Conservation (phyloP, 108 stramenopile genomes). For the Chaetoceros tenuissimus region DNA sequence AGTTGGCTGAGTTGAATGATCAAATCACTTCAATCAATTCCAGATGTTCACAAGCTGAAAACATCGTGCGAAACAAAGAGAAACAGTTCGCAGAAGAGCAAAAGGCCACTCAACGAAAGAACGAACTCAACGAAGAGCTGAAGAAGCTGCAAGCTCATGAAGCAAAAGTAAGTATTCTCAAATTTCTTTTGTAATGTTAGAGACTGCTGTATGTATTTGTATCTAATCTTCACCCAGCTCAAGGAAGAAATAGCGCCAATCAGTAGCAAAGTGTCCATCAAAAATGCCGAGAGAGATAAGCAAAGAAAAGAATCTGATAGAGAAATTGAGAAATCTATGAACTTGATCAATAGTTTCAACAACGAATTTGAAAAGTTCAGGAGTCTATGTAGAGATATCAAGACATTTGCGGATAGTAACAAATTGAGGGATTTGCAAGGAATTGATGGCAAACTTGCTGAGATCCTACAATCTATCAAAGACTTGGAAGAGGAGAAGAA, state of each 20-base stretch:
- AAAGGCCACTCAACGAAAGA: constrained; percentile 26
- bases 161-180: constrained; percentile 7
- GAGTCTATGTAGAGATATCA: constrained; percentile 19
- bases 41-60: constrained; percentile 20
- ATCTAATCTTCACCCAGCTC: no score
- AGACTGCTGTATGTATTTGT: neutral
- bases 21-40: constrained; percentile 21
- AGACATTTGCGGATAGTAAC: constrained; percentile 17
- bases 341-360: constrained; percentile 13
- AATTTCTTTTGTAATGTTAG: neutral
- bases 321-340: constrained; percentile 25
- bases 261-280: constrained; percentile 23
- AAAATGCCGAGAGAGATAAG: constrained; percentile 29
- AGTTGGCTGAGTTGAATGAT: constrained; percentile 45
- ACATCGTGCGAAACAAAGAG: constrained; percentile 49
- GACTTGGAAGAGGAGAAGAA: constrained; percentile 42
- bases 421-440: constrained; percentile 20
- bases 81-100: constrained; percentile 52
- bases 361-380: constrained; percentile 16
- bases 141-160: constrained; percentile 30
- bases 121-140: constrained; percentile 36
- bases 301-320: constrained; percentile 15
- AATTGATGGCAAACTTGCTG: constrained; percentile 21
- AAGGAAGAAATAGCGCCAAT: constrained; percentile 44
- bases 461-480: constrained; percentile 13